A percentile compares a stretch with the other conserved stretches of the same genome.
These are phyloP conservation scores for Penicillium cosmopolitanum DNA, from an alignment of 495 filamentous ascomycete species.

Conservation along the genomic window DNA sequence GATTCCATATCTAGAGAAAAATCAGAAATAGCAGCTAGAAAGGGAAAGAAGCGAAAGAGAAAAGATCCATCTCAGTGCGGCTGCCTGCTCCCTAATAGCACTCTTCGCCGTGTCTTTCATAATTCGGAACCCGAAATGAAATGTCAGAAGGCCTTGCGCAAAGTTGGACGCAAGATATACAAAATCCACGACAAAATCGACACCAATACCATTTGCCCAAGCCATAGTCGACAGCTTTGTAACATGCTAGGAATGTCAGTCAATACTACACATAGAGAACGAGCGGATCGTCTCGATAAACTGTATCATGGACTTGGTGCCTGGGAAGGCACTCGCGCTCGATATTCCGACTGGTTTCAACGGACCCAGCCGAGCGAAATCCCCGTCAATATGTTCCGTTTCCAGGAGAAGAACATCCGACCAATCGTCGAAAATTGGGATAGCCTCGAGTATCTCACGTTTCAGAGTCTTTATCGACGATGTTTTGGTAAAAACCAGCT, in stretches of 20 bases:
- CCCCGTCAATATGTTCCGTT: neutral
- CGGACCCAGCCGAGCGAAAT: neutral
- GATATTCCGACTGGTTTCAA: neutral
- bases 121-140: neutral
- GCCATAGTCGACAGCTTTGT: neutral
- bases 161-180: neutral
- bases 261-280: neutral
- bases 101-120: neutral
- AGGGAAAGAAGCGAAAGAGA: neutral
- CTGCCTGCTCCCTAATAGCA: neutral
- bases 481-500: neutral
- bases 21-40: neutral
- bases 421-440: neutral
- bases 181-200: neutral
- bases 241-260: neutral
- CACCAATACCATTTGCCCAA: neutral
- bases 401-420: neutral
- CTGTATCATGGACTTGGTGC: neutral
- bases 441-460: neutral
- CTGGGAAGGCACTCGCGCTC: neutral
- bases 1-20: neutral
- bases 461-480: neutral
- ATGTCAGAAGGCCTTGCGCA: neutral
- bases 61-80: neutral
- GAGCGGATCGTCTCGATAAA: neutral